Conservation (phyloP, 257 asterid genomes). For the Gardenia jasminoides region DNA sequence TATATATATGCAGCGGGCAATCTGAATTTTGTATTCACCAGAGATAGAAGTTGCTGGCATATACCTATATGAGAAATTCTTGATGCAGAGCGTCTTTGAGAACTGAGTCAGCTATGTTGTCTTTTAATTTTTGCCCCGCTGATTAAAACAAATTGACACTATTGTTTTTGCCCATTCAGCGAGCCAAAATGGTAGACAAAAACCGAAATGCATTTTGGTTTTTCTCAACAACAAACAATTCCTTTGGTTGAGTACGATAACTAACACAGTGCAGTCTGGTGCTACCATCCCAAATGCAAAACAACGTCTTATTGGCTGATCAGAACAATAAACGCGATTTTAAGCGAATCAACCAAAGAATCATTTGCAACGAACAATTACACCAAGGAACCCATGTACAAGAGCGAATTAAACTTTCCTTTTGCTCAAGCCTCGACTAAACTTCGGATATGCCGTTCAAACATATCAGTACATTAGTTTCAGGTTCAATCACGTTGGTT, state of each 20-base stretch:
- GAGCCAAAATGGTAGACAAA: background rate
- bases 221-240: background rate
- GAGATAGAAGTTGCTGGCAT: background rate
- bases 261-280: background rate
- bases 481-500: too few relatives aligned
- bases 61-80: background rate
- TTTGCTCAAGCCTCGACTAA: background rate
- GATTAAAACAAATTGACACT: too few relatives aligned
- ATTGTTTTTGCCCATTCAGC: background rate
- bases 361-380: background rate
- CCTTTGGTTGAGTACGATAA: background rate
- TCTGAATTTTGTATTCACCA: background rate
- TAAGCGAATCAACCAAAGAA: background rate
- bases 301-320: too few relatives aligned
- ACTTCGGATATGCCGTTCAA: background rate
- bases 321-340: too few relatives aligned
- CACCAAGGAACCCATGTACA: background rate
- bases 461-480: too few relatives aligned
- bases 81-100: background rate
- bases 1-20: background rate
- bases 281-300: background rate
- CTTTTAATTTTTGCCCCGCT: too few relatives aligned
- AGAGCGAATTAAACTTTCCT: background rate
- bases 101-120: too few relatives aligned
- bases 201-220: background rate